Percentiles rank a stretch among this genome's conserved stretches.
These are phyloP conservation scores for Hygrocybe punicea DNA, from an alignment of 768 basidiomycete species.

Conservation along the genomic window DNA sequence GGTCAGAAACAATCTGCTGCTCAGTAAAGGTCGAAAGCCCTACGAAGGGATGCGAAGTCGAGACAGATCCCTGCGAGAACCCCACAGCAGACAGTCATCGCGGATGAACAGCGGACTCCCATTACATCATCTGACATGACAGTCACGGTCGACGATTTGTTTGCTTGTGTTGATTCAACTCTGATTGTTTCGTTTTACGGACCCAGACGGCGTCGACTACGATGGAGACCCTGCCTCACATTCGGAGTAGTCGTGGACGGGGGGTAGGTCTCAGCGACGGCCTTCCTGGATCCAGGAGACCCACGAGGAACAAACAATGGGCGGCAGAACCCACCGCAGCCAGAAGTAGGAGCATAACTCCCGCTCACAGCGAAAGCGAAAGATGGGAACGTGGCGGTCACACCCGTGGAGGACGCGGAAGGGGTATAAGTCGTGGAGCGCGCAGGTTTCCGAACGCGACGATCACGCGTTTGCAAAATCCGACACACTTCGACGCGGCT, in stretches of 20 bases:
- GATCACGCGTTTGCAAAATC: constrained; percentile 32
- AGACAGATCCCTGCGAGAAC: constrained; percentile 38
- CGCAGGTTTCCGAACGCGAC: constrained; percentile 43
- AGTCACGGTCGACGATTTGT: too few species aligned
- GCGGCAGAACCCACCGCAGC: background rate
- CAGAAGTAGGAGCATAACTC: background rate
- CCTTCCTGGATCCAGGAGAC: background rate
- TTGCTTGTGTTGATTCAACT: background rate
- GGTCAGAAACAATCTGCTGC: background rate
- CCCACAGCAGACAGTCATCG: constrained; percentile 29
- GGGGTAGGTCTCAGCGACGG: constrained; percentile 11
- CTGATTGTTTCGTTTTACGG: background rate
- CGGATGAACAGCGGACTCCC: constrained; percentile 20
- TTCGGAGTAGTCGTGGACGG: constrained; percentile 15
- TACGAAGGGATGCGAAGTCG: constrained; percentile 41
- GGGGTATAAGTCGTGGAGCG: constrained; percentile 32
- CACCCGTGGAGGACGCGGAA: constrained; percentile 45
- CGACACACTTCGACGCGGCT: constrained; percentile 11
- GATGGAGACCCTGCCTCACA: constrained; percentile 22
- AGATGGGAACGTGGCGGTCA: constrained; percentile 63
- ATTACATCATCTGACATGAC: constrained; percentile 27
- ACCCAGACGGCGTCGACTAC: background rate
- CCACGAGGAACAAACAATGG: constrained; percentile 9
- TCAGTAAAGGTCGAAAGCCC: constrained; percentile 10
- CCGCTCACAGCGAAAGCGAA: constrained; percentile 40